Evolutionary conservation across 2,329 filamentous ascomycete species (phyloP).

Genomic region (Aotearoamyces nothofagi): DNA sequence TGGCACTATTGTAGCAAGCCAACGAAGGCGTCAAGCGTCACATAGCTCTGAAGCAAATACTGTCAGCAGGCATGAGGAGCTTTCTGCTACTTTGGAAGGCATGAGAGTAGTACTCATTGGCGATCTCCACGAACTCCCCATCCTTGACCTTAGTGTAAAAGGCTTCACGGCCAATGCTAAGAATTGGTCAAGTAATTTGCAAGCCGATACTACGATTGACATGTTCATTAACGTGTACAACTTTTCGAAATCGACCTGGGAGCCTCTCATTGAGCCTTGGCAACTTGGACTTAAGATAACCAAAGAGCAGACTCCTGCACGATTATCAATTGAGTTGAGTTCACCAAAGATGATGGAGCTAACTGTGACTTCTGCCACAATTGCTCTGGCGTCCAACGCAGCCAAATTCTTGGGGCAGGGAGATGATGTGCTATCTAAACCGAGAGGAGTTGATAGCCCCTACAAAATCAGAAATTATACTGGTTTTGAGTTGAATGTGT

Average conservation of each 20-base stretch:
- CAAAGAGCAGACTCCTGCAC: conserved; percentile 58
- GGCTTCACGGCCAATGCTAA: conserved; percentile 71
- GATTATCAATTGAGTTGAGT: conserved; percentile 68
- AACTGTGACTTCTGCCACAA: conserved; percentile 83
- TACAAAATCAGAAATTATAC: conserved; percentile 94
- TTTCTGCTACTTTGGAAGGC: conserved; percentile 76
- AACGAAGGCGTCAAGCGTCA: conserved; percentile 25
- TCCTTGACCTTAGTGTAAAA: conserved; percentile 87
- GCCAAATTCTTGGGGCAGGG: conserved; percentile 78
- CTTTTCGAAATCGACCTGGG: conserved; percentile 97
- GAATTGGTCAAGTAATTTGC: conserved; percentile 83
- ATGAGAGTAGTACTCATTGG: conserved; percentile 89
- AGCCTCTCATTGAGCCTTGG: conserved; percentile 93
- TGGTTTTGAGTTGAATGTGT: conserved; percentile 76
- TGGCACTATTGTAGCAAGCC: conserved; percentile 18
- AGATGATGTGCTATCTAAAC: conserved; percentile 86
- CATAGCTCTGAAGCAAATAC: conserved; percentile 33
- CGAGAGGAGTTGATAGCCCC: conserved; percentile 77
- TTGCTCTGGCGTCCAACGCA: conserved; percentile 85
- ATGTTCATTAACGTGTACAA: conserved; percentile 97
- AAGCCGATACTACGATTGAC: conserved; percentile 78
- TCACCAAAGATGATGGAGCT: conserved; percentile 87
- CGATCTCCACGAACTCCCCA: conserved; percentile 86
- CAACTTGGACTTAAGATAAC: conserved; percentile 81
- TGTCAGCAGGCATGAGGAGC: conserved; percentile 45